Percentiles rank a stretch among this genome's conserved stretches.
Evolutionary conservation across 2,329 filamentous ascomycete genomes (phyloP).

Genomic region (Claviceps maximensis): DNA sequence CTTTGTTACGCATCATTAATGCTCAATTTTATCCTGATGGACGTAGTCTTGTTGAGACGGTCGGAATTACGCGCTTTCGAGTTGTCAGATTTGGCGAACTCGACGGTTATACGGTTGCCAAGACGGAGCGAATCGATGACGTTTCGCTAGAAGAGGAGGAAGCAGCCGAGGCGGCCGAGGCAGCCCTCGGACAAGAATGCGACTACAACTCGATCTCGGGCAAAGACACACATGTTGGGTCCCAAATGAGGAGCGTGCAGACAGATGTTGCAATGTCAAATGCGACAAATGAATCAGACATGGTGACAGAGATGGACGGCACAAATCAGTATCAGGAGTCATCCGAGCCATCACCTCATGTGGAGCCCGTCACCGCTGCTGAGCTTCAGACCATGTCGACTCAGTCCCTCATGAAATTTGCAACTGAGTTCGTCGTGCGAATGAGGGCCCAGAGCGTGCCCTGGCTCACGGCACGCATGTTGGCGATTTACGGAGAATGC

Average conservation of each 20-base stretch:
- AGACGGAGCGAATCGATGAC: constrained; percentile 66
- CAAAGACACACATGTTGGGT: not conserved
- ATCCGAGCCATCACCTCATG: not conserved
- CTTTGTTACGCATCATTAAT: constrained; percentile 61
- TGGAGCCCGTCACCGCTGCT: not conserved
- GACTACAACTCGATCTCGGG: not conserved
- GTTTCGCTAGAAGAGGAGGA: constrained; percentile 74
- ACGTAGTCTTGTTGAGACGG: constrained; percentile 66
- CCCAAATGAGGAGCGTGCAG: not conserved
- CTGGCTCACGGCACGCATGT: constrained; percentile 62
- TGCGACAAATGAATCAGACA: not conserved
- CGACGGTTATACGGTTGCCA: constrained; percentile 70
- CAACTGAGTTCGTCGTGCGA: constrained; percentile 51
- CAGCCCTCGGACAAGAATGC: constrained; percentile 1
- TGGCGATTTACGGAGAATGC: constrained; percentile 63
- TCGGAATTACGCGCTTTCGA: constrained; percentile 64
- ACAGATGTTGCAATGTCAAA: not conserved
- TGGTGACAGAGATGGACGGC: not conserved
- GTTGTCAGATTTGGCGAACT: constrained; percentile 49
- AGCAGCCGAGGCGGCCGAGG: constrained; percentile 55
- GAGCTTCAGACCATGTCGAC: constrained; percentile 46
- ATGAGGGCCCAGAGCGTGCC: constrained; percentile 56
- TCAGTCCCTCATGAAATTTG: constrained; percentile 51
- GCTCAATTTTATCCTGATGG: constrained; percentile 66
- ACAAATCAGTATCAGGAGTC: not conserved